phyloP scores from a whole-genome alignment of 2,329 filamentous ascomycete genomes.

The Leptographium radiaticola region DNA sequence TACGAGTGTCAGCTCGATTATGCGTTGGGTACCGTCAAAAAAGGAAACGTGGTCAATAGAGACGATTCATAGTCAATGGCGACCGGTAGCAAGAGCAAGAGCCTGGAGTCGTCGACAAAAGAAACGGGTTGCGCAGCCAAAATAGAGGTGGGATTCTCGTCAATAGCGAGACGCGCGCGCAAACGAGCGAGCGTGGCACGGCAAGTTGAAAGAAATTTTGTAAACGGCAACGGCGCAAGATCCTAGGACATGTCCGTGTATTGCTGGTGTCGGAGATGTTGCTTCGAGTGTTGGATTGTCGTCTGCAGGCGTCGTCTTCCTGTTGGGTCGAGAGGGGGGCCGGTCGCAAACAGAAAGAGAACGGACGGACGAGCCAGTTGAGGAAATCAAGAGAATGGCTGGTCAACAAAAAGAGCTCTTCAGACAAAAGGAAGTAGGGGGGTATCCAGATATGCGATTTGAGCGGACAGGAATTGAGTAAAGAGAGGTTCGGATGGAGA shows the following conservation, averaged over 20 bases:
- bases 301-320: not conserved
- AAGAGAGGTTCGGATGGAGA: not conserved
- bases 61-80: constrained; percentile 20
- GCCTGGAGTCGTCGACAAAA: not conserved
- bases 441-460: not conserved
- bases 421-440: not conserved
- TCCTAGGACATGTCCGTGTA: not conserved
- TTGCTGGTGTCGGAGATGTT: not conserved
- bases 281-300: not conserved
- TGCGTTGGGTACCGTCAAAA: not conserved
- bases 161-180: not conserved
- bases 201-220: not conserved
- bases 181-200: too few species aligned
- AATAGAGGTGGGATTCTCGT: not conserved
- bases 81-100: not conserved
- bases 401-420: too few species aligned
- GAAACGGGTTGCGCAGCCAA: not conserved
- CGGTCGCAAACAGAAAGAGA: not conserved
- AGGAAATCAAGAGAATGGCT: too few species aligned
- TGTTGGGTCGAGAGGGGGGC: not conserved
- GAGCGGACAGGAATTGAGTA: not conserved
- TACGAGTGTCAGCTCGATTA: not conserved
- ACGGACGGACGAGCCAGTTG: too few species aligned
- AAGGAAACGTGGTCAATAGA: constrained; percentile 14
- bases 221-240: not conserved